These are phyloP conservation scores for Phytophthora agathidicida DNA, from an alignment of 352 stramenopile species.

Conservation along the genomic window DNA sequence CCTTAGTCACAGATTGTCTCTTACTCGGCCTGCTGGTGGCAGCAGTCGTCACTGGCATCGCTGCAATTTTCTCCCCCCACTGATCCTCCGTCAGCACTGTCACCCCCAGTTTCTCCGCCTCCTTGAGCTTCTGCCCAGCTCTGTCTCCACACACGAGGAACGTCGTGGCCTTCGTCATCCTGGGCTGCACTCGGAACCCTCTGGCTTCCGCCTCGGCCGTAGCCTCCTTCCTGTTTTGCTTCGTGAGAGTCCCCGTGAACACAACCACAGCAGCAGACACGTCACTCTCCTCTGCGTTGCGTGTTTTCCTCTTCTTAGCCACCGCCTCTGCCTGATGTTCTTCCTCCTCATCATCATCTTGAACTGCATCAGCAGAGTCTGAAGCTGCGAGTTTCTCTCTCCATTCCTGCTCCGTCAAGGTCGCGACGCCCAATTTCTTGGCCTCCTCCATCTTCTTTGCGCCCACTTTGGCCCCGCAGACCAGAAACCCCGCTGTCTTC, in stretches of 20 bases:
- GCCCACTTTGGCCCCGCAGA: constrained; percentile 57
- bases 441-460: constrained; percentile 58
- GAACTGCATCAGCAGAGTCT: no score
- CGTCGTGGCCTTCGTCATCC: constrained; percentile 46
- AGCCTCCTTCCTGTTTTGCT: constrained; percentile 54
- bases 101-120: constrained; percentile 49
- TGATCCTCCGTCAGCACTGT: constrained; percentile 45
- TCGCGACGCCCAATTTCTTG: constrained; percentile 38
- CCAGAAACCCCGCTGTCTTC: constrained; percentile 50
- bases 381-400: constrained; percentile 24
- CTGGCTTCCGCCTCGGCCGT: constrained; percentile 29
- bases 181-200: constrained; percentile 45
- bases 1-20: constrained; percentile 10
- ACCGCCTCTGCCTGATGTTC: background rate
- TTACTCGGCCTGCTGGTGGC: constrained; percentile 9
- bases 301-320: constrained; percentile 18
- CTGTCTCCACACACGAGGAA: constrained; percentile 60
- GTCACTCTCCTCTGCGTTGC: background rate
- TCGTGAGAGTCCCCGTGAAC: constrained; percentile 39
- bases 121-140: constrained; percentile 51
- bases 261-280: constrained; percentile 18
- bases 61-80: constrained; percentile 35
- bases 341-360: background rate
- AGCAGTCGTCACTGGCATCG: background rate
- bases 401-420: constrained; percentile 53